phyloP scores from a whole-genome alignment of 2,329 filamentous ascomycete species.

The Fusarium camptoceras region DNA sequence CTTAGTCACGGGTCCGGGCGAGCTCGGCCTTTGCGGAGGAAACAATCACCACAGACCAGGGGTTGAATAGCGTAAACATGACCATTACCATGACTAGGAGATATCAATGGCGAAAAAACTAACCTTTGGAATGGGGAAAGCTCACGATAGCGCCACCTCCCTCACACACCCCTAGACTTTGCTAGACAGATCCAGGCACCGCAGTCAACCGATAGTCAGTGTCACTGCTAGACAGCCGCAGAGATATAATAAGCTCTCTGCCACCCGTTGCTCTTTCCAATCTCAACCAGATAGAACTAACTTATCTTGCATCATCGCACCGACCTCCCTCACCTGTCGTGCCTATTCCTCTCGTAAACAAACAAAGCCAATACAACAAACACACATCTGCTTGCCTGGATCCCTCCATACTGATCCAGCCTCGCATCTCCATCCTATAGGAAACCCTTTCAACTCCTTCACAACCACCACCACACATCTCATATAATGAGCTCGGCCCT shows the following conservation, averaged over 20 bases:
- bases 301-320: conserved; percentile 36
- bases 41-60: background rate
- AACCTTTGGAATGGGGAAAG: conserved; percentile 34
- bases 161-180: conserved; percentile 26
- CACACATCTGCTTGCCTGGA: conserved; percentile 11
- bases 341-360: conserved; percentile 26
- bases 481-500: conserved; percentile 45
- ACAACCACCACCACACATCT: conserved; percentile 17
- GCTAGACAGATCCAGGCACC: conserved; percentile 20
- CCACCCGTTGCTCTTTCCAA: conserved; percentile 26
- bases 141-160: conserved; percentile 42
- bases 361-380: conserved; percentile 4
- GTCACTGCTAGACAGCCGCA: conserved; percentile 8
- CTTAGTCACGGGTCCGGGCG: conserved; percentile 32
- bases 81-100: conserved; percentile 15
- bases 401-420: conserved; percentile 37
- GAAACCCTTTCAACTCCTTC: background rate
- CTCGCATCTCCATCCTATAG: conserved; percentile 14
- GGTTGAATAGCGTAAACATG: conserved; percentile 13
- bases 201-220: conserved; percentile 28
- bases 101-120: conserved; percentile 24
- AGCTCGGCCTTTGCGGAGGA: conserved; percentile 39
- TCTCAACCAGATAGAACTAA: conserved; percentile 30
- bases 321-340: background rate
- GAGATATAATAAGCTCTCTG: conserved; percentile 36